Conservation (phyloP, 257 asterid species). For the Nicotiana otophora region DNA sequence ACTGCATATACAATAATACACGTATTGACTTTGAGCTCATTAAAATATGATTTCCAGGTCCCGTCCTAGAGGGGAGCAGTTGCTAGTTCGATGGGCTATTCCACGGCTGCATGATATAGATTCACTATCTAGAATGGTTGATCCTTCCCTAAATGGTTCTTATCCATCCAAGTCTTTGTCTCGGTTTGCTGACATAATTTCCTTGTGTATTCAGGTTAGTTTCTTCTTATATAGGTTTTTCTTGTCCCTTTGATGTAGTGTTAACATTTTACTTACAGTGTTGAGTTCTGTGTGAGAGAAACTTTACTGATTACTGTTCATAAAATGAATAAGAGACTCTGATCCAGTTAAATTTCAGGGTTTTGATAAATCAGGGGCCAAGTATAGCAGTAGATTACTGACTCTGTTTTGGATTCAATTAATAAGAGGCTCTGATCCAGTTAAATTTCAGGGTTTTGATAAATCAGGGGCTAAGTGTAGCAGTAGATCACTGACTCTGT, state of each 20-base stretch:
- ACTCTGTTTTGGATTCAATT: not conserved
- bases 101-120: conserved; percentile 79
- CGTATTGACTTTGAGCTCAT: not conserved
- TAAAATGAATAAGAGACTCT: not conserved
- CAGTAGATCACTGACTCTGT: not conserved
- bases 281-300: not conserved
- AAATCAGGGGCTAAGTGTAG: not conserved
- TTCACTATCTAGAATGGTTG: conserved; percentile 83
- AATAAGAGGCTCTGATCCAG: not conserved
- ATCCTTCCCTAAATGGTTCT: conserved; percentile 65
- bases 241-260: not conserved
- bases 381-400: not conserved
- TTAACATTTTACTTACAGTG: not conserved
- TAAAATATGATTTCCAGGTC: conserved; percentile 34
- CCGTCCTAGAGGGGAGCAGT: conserved; percentile 69
- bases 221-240: not conserved
- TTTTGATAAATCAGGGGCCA: not conserved
- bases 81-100: conserved; percentile 84
- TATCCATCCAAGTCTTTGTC: conserved; percentile 81
- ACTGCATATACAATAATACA: not conserved
- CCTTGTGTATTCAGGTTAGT: conserved; percentile 76
- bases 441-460: not conserved
- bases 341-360: not conserved
- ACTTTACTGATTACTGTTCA: not conserved
- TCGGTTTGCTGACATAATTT: conserved; percentile 86